Evolutionary conservation across 805 yeast genomes (phyloP).

Genomic region (Wickerhamomyces strasburgensis): DNA sequence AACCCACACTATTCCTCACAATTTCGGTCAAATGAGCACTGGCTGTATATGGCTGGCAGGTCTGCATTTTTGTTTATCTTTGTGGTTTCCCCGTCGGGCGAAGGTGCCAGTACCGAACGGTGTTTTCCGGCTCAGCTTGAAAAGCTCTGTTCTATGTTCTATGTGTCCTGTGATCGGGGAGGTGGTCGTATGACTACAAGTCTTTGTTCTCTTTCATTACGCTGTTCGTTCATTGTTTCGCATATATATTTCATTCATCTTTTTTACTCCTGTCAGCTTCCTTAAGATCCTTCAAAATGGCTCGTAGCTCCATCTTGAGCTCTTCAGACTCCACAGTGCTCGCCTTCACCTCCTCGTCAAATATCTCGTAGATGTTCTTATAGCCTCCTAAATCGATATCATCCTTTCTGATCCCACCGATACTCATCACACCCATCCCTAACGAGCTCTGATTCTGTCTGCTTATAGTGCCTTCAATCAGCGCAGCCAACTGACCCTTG

Average conservation of each 20-base stretch:
- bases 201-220: too few relatives aligned
- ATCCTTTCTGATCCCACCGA: constrained; percentile 2
- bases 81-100: too few relatives aligned
- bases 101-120: too few relatives aligned
- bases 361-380: constrained; percentile 10
- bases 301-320: constrained; percentile 8
- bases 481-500: constrained; percentile 22
- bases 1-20: too few relatives aligned
- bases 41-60: too few relatives aligned
- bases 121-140: too few relatives aligned
- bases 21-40: too few relatives aligned
- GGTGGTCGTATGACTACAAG: too few relatives aligned
- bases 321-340: constrained; percentile 13
- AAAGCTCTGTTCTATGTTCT: too few relatives aligned
- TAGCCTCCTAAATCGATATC: constrained; percentile 1
- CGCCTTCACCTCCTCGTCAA: constrained; percentile 18
- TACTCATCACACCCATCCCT: constrained; percentile 1
- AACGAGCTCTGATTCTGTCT: constrained; percentile 4
- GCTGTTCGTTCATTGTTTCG: too few relatives aligned
- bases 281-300: constrained; percentile 8
- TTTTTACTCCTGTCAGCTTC: constrained; percentile 2
- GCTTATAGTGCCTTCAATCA: constrained; percentile 19
- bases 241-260: constrained; percentile 1
- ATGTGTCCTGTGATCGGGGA: background rate
- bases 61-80: too few relatives aligned